Evolutionary conservation across 1,284 basidiomycete genomes (phyloP), one percentile per base, ranked within the genome.

Genomic region (Peniophora sp.): DNA sequence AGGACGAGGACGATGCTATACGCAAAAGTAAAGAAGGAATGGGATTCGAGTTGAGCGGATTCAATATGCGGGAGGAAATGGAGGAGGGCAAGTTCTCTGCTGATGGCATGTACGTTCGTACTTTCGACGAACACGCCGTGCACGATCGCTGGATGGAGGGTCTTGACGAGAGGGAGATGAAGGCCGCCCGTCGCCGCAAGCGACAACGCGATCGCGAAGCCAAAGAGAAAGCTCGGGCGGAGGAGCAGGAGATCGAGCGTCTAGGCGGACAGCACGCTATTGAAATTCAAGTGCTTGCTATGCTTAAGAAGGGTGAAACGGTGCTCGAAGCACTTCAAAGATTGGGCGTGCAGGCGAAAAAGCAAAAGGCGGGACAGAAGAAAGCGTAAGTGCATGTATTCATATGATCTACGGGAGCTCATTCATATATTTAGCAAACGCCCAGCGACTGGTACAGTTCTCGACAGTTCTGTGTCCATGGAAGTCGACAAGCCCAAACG

Each of bases 41-140:
- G 94, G 97, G 95, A 1, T 93, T 75, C 67, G 89, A 95, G 61
- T 65, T 98, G 12, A 95, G 92, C 8, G 89, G 89, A 27, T 99
- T 99, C 80, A 97, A 99, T 68, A 98, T 99, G 97, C 89, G 94
- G 58, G 87, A 90, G 58, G 97, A 99, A 77, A 95, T 99, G 87
- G 85, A 91, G 61, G 92, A 97, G 65, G 97, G 97, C 32, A 90
- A 93, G 61, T 97, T 99, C 71, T 88, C 93, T 10, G 90, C 89
- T 52, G 96, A 98, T 61, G 97, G 97, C 45, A 83, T 70, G 52
- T 97, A 95, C 65, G 79, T 94, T 50, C 82, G 83, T 52, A 85
- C 92, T 47, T 87, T 86, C 58, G 95, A 99, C 68, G 89, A 89
- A 5, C 88, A 94, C 63, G 92, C 88, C 16, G 81, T 89, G 50